Evolutionary conservation across 192 early-diverging fungal genomes (phyloP).

Genomic region (Coemansia sp.): DNA sequence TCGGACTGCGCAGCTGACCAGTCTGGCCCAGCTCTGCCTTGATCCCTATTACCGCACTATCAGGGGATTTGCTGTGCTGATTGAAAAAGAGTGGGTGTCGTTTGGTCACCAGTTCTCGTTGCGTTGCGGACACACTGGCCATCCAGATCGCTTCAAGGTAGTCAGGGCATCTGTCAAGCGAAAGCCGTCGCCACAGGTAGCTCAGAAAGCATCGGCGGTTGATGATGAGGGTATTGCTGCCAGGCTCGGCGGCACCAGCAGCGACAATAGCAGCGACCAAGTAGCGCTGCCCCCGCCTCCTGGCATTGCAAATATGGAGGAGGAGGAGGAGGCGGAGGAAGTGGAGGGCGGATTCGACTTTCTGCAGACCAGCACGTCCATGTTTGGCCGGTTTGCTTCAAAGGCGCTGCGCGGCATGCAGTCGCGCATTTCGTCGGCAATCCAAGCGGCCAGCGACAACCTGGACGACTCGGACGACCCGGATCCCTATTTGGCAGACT

Average conservation of each 20-base stretch:
- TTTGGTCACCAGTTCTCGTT: constrained; percentile 96
- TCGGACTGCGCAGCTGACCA: constrained; percentile 89
- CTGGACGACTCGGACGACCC: constrained; percentile 28
- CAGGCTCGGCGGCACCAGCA: background rate
- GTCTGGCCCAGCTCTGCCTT: constrained; percentile 83
- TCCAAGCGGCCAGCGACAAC: constrained; percentile 40
- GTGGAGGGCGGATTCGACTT: constrained; percentile 16
- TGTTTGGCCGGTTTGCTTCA: constrained; percentile 46
- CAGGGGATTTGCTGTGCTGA: constrained; percentile 81
- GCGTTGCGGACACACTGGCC: constrained; percentile 85
- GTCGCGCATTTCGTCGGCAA: constrained; percentile 43
- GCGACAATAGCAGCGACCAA: background rate
- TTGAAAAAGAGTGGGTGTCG: constrained; percentile 97
- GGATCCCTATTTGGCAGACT: constrained; percentile 29
- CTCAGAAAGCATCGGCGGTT: background rate
- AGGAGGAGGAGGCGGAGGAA: too few relatives aligned
- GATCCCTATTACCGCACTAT: constrained; percentile 96
- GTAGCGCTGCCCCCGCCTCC: too few relatives aligned
- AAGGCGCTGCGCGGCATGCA: constrained; percentile 37
- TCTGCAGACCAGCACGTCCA: constrained; percentile 24
- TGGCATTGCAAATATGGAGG: too few relatives aligned
- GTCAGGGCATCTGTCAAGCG: constrained; percentile 4
- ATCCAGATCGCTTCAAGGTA: constrained; percentile 65
- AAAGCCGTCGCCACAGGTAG: too few relatives aligned
- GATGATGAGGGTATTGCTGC: background rate